phyloP scores from a whole-genome alignment of 495 filamentous ascomycete species.

The Penicillium lagena region DNA sequence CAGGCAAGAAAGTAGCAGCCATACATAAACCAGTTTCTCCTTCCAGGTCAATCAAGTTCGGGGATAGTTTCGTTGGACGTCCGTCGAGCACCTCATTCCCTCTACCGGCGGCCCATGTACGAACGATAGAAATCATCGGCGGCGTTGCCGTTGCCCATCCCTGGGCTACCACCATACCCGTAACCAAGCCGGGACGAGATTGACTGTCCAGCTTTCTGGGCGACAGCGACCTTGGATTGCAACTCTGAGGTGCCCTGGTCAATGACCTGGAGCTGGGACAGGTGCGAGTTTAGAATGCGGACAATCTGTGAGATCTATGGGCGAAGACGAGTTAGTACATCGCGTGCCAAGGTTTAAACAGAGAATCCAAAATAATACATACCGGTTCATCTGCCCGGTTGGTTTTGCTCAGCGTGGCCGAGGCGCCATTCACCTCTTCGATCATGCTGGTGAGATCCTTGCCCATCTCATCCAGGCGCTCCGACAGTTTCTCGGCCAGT shows the following conservation, averaged over 20 bases:
- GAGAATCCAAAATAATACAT: conserved; percentile 32
- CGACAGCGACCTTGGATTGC: conserved; percentile 67
- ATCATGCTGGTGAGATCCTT: conserved; percentile 91
- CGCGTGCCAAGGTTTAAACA: neutral
- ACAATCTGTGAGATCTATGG: conserved; percentile 85
- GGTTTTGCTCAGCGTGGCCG: conserved; percentile 75
- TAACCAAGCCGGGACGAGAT: conserved; percentile 62
- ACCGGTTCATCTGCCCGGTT: conserved; percentile 88
- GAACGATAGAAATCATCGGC: conserved; percentile 80
- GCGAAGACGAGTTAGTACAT: conserved; percentile 2
- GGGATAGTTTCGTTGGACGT: too few species aligned
- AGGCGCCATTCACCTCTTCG: conserved; percentile 90
- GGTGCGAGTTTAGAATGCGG: conserved; percentile 84
- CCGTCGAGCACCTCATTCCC: too few species aligned
- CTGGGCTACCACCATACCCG: conserved; percentile 47
- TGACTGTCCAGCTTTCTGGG: conserved; percentile 67
- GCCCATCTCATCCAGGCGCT: conserved; percentile 83
- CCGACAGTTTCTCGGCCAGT: conserved; percentile 82
- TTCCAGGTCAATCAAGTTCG: too few species aligned
- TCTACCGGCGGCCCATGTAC: conserved; percentile 58
- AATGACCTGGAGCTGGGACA: conserved; percentile 83
- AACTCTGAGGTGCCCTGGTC: conserved; percentile 77
- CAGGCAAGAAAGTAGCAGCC: too few species aligned
- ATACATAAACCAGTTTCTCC: too few species aligned
- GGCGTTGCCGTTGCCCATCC: conserved; percentile 52